Evolutionary conservation across 352 stramenopile species (phyloP), one percentile per base, ranked within the genome.

Genomic region (Globisporangium abappressorium): DNA sequence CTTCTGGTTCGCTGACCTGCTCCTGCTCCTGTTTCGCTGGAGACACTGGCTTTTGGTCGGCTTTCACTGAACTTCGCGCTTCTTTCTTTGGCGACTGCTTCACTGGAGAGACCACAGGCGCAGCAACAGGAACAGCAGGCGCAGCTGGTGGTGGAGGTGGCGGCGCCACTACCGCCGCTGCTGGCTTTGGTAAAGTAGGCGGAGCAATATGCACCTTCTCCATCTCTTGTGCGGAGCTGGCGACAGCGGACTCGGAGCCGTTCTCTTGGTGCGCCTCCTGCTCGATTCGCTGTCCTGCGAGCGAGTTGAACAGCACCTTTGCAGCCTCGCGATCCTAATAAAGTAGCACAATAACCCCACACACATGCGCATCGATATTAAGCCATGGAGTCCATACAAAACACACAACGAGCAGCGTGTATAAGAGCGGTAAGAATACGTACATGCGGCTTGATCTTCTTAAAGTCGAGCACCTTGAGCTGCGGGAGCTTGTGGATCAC

Each of bases 401-500:
- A 49, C 7, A 49, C 5, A 22, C 41, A 49, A 5, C 41, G 41
- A 11, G 15, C 18, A 49, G 11, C 41, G 41, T 7, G 12, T 18
- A n/a, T 11, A 49, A 49, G 15, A 49, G 41, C 0, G 1, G 15
- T 49, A 41, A 33, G 54, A 15, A 5, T 57, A 85, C 82, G 56
- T 71, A 92, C 84, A 66, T 81, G 81, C 41, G 86, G 87, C 47
- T 82, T 82, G 70, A 97, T 91, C 47, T 90, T 90, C 65, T 90
- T 78, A 68, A 92, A 95, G 70, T 97, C 91, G 55, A 97, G 80
- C 43, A 96, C 84, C 34, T 79, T 87, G 62, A 97, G 76, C 64
- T 93, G 78, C n/a, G 89, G 89, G 38, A 98, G 76, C 63, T 84
- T 93, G 79, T 97, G 77, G 61, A 98, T 95, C 36, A 97, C 88